A percentile compares a stretch with the other conserved stretches of the same genome.
phyloP scores from a whole-genome alignment of 129 eudicot genomes.

The Ambrosia trifida region DNA sequence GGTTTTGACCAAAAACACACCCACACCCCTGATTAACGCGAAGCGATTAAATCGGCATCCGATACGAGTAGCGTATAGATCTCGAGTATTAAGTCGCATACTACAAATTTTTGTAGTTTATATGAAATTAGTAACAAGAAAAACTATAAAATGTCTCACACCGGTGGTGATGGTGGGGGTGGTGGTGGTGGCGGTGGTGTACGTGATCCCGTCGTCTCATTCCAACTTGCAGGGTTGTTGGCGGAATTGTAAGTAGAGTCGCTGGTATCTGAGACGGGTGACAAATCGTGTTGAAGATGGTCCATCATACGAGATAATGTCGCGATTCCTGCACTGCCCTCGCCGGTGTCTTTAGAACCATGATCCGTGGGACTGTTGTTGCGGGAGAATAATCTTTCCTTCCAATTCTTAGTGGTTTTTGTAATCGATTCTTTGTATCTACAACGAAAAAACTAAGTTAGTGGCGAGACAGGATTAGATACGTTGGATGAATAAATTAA shows the following conservation, averaged over 20 bases:
- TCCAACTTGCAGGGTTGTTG: constrained; percentile 19
- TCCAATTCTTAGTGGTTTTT: constrained; percentile 92
- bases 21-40: no score
- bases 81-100: constrained; percentile 7
- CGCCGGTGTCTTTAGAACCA: constrained; percentile 55
- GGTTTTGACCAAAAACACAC: no score
- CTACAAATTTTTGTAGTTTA: constrained; percentile 9
- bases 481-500: not conserved
- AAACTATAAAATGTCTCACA: constrained; percentile 21
- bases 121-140: constrained; percentile 19
- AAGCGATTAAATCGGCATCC: not conserved
- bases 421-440: constrained; percentile 93
- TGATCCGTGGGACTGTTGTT: constrained; percentile 49
- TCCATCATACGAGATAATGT: constrained; percentile 78
- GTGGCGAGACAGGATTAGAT: not conserved
- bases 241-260: not conserved
- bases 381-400: constrained; percentile 85
- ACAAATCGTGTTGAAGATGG: constrained; percentile 48
- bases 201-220: constrained; percentile 10
- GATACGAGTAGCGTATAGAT: constrained; percentile 1
- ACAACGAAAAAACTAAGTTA: not conserved
- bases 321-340: constrained; percentile 52
- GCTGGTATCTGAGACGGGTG: constrained; percentile 15
- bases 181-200: constrained; percentile 9
- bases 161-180: not conserved